Evolutionary conservation across 2,329 filamentous ascomycete species (phyloP).

Genomic region (Capronia americana): DNA sequence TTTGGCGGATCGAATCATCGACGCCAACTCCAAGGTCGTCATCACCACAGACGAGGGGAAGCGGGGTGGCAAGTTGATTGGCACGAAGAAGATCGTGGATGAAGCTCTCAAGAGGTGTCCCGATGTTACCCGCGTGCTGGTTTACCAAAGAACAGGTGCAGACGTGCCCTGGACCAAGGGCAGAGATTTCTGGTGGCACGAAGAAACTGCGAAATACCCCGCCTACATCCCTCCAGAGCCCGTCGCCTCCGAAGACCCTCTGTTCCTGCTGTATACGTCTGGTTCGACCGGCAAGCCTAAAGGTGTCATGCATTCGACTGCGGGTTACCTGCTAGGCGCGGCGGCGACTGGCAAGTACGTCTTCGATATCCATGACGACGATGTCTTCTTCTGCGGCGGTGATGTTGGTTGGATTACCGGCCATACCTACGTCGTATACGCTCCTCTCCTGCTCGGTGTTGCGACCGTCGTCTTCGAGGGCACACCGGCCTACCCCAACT

Average conservation of each 20-base stretch:
- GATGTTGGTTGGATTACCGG: constrained; percentile 99
- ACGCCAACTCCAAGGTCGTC: constrained; percentile 88
- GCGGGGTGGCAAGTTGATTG: constrained; percentile 95
- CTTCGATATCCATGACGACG: constrained; percentile 94
- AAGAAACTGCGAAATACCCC: constrained; percentile 97
- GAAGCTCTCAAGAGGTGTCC: constrained; percentile 96
- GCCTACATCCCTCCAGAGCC: constrained; percentile 86
- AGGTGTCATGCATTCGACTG: constrained; percentile 98
- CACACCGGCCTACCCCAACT: constrained; percentile 95
- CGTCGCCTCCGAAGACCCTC: constrained; percentile 91
- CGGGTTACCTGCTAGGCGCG: constrained; percentile 90
- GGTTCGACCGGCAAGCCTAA: constrained; percentile 98
- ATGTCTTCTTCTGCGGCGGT: constrained; percentile 96
- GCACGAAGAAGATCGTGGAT: constrained; percentile 96
- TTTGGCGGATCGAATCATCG: constrained; percentile 89
- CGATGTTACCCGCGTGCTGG: constrained; percentile 80
- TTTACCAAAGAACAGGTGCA: constrained; percentile 93
- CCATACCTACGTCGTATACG: constrained; percentile 98
- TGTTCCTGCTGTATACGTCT: constrained; percentile 97
- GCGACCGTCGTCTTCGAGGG: constrained; percentile 97
- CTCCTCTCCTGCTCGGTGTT: constrained; percentile 88
- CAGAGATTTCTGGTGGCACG: constrained; percentile 97
- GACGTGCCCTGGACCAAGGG: constrained; percentile 89
- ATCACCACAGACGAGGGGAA: constrained; percentile 98
- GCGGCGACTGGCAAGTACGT: constrained; percentile 97